A percentile compares a stretch with the other conserved stretches of the same genome.
These are phyloP conservation scores for Aureobasidium sp. DNA, from an alignment of 2,329 filamentous ascomycete genomes.

Conservation along the genomic window DNA sequence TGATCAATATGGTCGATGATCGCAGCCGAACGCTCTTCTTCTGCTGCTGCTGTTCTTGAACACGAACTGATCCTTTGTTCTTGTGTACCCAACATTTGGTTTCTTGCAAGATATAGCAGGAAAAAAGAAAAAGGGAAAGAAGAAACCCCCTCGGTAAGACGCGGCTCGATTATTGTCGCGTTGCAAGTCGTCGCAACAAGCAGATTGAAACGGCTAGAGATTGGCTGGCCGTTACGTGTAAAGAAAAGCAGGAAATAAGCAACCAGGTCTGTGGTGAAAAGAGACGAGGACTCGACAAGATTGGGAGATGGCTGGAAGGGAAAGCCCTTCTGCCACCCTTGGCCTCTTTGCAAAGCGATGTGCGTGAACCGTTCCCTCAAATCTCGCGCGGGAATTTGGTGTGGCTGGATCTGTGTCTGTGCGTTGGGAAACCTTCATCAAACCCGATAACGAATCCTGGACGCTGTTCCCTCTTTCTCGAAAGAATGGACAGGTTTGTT, in stretches of 20 bases:
- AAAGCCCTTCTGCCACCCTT: not conserved
- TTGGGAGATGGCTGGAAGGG: constrained; percentile 1
- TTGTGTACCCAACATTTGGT: constrained; percentile 14
- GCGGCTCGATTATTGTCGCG: constrained; percentile 4
- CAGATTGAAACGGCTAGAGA: not conserved
- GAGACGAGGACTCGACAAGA: not conserved
- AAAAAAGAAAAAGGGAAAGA: not conserved
- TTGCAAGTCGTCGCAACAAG: not conserved
- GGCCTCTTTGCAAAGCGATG: not conserved
- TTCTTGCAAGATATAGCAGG: constrained; percentile 10
- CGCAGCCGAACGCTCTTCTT: not conserved
- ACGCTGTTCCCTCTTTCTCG: not conserved
- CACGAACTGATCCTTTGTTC: constrained; percentile 6
- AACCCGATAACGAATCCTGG: constrained; percentile 5
- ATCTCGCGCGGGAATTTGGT: constrained; percentile 15
- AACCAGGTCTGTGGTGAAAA: not conserved
- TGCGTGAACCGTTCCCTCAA: constrained; percentile 9
- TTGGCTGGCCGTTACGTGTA: constrained; percentile 1
- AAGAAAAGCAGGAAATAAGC: constrained; percentile 3
- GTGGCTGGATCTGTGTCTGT: constrained; percentile 8
- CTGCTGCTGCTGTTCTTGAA: constrained; percentile 4
- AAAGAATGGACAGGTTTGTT: constrained; percentile 7
- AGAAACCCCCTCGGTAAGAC: not conserved
- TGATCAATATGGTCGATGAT: not conserved
- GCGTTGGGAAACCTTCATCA: constrained; percentile 5